A percentile compares a stretch with the other conserved stretches of the same genome.
These are phyloP conservation scores for Gossypium australe DNA, from an alignment of 345 rosid genomes.

Conservation along the genomic window DNA sequence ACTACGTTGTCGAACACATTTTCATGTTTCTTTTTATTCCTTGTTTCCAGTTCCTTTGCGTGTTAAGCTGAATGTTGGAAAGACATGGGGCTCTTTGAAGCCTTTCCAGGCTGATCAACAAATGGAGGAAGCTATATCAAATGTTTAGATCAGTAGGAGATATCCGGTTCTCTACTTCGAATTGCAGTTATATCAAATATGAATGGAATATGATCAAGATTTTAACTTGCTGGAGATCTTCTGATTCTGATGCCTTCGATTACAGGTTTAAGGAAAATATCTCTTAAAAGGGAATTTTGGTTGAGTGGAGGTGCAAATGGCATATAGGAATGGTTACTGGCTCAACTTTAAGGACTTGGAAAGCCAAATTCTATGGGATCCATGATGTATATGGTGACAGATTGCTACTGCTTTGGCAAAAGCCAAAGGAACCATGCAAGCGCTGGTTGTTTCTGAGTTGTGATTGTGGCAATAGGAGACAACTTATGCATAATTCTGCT, in stretches of 20 bases:
- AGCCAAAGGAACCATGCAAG: constrained; percentile 48
- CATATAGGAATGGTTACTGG: constrained; percentile 62
- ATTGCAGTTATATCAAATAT: neutral
- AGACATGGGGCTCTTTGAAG: constrained; percentile 90
- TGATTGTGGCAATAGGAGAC: constrained; percentile 86
- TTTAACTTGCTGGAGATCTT: neutral
- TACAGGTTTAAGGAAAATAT: neutral
- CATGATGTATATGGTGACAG: constrained; percentile 80
- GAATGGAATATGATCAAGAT: neutral
- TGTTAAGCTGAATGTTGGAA: constrained; percentile 83
- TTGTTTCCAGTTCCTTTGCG: constrained; percentile 66
- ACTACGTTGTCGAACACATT: neutral
- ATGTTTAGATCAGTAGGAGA: constrained; percentile 20
- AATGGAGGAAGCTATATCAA: constrained; percentile 19
- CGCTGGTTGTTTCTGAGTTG: constrained; percentile 39
- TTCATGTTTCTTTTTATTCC: constrained; percentile 1
- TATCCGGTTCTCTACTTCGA: neutral
- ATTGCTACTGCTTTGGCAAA: constrained; percentile 59
- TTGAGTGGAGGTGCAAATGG: constrained; percentile 30
- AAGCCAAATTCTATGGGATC: constrained; percentile 78
- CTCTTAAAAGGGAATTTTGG: neutral
- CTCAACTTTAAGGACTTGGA: constrained; percentile 62
- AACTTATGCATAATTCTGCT: constrained; percentile 66
- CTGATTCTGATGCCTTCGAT: constrained; percentile 6
- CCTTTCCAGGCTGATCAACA: constrained; percentile 41